Evolutionary conservation across 495 filamentous ascomycete genomes (phyloP).

Genomic region (Bryoglossum gracile): DNA sequence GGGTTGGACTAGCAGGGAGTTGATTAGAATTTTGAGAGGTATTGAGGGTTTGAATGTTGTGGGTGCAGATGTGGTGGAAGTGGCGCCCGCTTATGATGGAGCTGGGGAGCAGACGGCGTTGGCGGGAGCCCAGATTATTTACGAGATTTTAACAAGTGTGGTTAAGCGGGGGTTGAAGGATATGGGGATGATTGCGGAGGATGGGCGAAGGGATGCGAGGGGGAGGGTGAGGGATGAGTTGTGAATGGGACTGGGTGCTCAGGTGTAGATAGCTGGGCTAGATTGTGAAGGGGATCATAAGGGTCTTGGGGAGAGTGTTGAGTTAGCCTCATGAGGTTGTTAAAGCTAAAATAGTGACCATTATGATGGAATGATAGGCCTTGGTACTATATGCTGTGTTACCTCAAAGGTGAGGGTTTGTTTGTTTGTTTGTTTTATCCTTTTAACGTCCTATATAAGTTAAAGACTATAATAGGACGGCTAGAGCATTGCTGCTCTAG

Average conservation of each 20-base stretch:
- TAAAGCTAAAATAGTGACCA: too few species aligned
- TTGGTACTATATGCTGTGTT: too few species aligned
- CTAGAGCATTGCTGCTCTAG: too few species aligned
- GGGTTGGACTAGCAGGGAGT: conserved; percentile 66
- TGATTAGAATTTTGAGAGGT: conserved; percentile 62
- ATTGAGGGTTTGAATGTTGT: conserved; percentile 64
- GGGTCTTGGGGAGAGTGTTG: too few species aligned
- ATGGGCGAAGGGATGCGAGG: conserved; percentile 21
- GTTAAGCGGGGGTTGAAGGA: conserved; percentile 56
- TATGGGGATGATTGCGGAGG: conserved; percentile 33
- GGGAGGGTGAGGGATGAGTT: conserved; percentile 37
- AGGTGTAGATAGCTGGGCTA: too few species aligned
- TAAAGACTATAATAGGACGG: too few species aligned
- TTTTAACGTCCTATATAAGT: too few species aligned
- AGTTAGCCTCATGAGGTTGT: too few species aligned
- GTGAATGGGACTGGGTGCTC: conserved; percentile 9
- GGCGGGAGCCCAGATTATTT: conserved; percentile 75
- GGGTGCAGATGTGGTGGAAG: conserved; percentile 77
- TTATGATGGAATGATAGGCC: too few species aligned
- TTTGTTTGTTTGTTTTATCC: too few species aligned
- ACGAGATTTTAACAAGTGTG: conserved; percentile 75
- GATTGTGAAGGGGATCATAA: too few species aligned
- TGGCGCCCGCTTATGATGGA: conserved; percentile 79
- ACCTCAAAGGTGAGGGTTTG: too few species aligned
- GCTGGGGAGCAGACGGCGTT: conserved; percentile 76